Conservation (phyloP, 2,329 filamentous ascomycete species). For the Epichloe uncinata region DNA sequence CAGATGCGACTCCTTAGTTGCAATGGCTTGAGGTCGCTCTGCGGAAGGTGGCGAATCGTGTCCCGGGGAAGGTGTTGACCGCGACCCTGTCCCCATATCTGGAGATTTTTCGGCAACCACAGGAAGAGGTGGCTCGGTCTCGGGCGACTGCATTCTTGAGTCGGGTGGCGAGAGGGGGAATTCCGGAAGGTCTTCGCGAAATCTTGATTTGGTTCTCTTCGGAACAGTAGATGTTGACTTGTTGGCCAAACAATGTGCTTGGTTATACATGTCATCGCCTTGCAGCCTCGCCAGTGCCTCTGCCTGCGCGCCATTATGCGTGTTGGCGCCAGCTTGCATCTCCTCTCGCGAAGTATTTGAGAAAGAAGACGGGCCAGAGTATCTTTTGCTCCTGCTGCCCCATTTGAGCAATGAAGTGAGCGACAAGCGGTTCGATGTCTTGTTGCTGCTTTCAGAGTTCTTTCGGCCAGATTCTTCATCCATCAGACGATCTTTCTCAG, state of each 20-base stretch:
- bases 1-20: conserved; percentile 48
- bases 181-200: conserved; percentile 84
- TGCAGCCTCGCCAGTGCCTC: conserved; percentile 23
- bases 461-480: conserved; percentile 39
- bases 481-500: conserved; percentile 27
- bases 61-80: conserved; percentile 17
- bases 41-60: conserved; percentile 35
- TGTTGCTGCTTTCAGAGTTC: conserved; percentile 39
- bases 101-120: conserved; percentile 15
- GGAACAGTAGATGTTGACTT: conserved; percentile 37
- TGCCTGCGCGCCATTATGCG: conserved; percentile 15
- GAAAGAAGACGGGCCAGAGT: conserved; percentile 59
- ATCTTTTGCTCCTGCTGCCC: conserved; percentile 44
- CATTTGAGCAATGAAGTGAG: conserved; percentile 69
- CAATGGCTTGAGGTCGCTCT: conserved; percentile 21
- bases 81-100: conserved; percentile 13
- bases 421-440: conserved; percentile 28
- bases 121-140: conserved; percentile 36
- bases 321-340: conserved; percentile 35
- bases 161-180: conserved; percentile 74
- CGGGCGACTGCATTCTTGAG: conserved; percentile 67
- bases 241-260: conserved; percentile 16
- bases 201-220: conserved; percentile 76
- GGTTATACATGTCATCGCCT: conserved; percentile 16
- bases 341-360: conserved; percentile 87